Base-by-base conservation (phyloP, 192 early-diverging fungal genomes). In the Spinellus fusiger region DNA sequence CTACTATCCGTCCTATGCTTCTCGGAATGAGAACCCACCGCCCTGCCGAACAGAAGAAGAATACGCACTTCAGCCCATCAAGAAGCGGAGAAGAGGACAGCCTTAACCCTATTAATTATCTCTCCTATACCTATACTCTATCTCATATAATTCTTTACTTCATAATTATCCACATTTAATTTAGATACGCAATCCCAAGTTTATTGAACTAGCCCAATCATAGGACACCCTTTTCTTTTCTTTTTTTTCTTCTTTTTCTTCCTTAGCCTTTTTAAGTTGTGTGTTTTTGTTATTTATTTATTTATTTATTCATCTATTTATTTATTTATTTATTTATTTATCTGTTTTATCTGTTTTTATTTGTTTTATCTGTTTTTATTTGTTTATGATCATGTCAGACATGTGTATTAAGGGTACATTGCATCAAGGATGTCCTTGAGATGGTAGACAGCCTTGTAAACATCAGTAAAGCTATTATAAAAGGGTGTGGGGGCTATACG, bases 401-500 rank as follows among this genome's bases (percentile, higher is more conserved):
- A n/a, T 44, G 3, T 44, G 10, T 44, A 6, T 27, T 55, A 46
- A 34, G 56, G 16, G 47, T 75, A 80, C 9, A 75, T 49, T 26
- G 66, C 50, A n/a, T 68, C 55, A 49, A 83, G 64, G 13, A 77
- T 54, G 26, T 69, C 22, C 61, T 78, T 78, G 59, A 98, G 79
- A 10, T 77, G 70, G 13, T 74, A 66, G 6, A 88, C 85, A 68
- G 84, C 89, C 38, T 61, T 40, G 59, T 77, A 84, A 10, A 94
- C 90, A 52, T 98, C 96, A 28, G 55, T 68, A 71, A 92, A 97
- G 1, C 81, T 84, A 70, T 93, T 92, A 71, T 97, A 98, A 27
- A 98, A 76, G 15, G 96, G 94, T 15, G 81, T 81, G 9, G 96
- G 96, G 4, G 91, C 87, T 28, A 98, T 73, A 37, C 96, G 80